Evolutionary conservation across 148 eudicot species (phyloP).

Genomic region (Persicaria tinctoria): DNA sequence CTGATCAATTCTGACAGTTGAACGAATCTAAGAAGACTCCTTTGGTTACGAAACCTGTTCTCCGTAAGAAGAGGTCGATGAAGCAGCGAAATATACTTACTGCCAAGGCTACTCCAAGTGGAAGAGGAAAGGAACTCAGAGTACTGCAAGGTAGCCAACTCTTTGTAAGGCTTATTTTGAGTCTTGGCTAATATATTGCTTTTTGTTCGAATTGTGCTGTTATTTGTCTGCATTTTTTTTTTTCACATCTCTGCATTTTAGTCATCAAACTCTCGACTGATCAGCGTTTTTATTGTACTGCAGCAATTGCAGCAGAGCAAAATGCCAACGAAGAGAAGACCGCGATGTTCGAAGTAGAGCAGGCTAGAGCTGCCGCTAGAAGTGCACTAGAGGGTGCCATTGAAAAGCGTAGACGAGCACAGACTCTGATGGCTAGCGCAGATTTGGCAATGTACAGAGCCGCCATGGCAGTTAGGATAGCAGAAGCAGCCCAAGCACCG

Average conservation of each 20-base stretch:
- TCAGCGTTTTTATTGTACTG: neutral
- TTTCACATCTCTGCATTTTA: neutral
- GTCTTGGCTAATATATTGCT: neutral
- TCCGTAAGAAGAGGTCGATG: conserved; percentile 73
- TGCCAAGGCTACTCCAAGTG: conserved; percentile 22
- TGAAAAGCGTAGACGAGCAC: conserved; percentile 64
- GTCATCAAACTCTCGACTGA: neutral
- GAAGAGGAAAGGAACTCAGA: conserved; percentile 57
- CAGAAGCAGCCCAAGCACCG: conserved; percentile 45
- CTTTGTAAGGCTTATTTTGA: neutral
- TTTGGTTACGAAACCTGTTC: conserved; percentile 36
- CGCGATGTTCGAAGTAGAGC: conserved; percentile 33
- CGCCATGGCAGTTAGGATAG: conserved; percentile 65
- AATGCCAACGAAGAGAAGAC: conserved; percentile 38
- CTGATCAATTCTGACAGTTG: conserved; percentile 29
- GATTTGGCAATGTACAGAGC: conserved; percentile 75
- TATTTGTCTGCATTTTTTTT: neutral
- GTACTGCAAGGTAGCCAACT: conserved; percentile 42
- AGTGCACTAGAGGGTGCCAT: conserved; percentile 42
- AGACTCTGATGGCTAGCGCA: conserved; percentile 67
- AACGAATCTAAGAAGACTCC: conserved; percentile 39
- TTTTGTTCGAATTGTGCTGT: neutral
- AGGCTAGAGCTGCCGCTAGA: conserved; percentile 55
- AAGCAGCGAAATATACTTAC: conserved; percentile 36
- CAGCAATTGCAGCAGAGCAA: conserved; percentile 1